Evolutionary conservation across 2,329 filamentous ascomycete genomes (phyloP), one percentile per base, ranked within the genome.

Genomic region (Cordyceps pruinosa): DNA sequence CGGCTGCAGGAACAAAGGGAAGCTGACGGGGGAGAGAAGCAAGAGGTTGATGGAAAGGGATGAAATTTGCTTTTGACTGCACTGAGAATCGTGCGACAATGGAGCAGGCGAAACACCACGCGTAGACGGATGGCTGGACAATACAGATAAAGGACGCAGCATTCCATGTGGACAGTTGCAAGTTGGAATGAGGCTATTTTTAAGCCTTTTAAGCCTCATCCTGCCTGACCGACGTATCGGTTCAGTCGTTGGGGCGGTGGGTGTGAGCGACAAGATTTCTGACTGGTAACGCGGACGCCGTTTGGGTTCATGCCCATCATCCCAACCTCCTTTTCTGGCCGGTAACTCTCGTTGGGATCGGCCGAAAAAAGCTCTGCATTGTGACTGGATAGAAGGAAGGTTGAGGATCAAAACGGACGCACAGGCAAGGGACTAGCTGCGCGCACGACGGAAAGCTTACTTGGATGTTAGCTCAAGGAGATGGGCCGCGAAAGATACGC

Each of bases 131-230:
- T 34, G 28, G n/a, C 21, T 44, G 49, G 8, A 34, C 39, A 53
- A 53, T 32, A 8, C 8, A 37, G 32, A 53, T 32, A 8, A 15
- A 37, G 32, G 4, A 21, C 9, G 21, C 10, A 28, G 48, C 48
- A 50, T 50, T 39, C 48, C 48, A 21, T 23, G 15, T 7, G 19
- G 8, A 49, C 30, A 26, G 35, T 23, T 17, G 35, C 7, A 4
- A n/a, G 8, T 50, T 50, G 25, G 34, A 39, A 25, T 19, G n/a
- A 37, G 23, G 23, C 25, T 28, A 28, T 50, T 39, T n/a, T 50
- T 50, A 8, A 50, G 32, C 48, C 48, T 39, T n/a, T 50, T 50
- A 8, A 50, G 32, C 48, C 48, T 39, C 48, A 50, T 39, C 48
- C 39, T 35, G 10, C 10, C 23, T 49, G 47, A 47, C 21, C 7